Evolutionary conservation across 1,284 basidiomycete species (phyloP).

Genomic region (Trichosporon sp.): DNA sequence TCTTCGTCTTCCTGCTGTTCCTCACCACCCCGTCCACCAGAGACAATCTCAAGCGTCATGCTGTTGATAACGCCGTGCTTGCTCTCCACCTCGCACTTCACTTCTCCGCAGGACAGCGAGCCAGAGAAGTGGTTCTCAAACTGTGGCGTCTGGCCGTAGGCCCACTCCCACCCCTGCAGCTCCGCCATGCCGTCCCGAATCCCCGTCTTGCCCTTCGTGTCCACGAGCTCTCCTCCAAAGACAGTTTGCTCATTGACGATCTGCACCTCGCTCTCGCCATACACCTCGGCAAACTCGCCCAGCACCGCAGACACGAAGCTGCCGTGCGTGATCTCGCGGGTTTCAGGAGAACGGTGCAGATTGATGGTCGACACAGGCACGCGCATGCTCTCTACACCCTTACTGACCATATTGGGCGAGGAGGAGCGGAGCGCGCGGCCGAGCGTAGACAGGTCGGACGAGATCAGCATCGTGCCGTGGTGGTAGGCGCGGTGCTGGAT

Average conservation of each 20-base stretch:
- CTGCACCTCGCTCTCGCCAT: constrained; percentile 46
- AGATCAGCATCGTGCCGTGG: constrained; percentile 98
- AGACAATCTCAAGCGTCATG: constrained; percentile 40
- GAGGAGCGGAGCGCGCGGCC: constrained; percentile 69
- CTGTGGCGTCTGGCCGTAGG: constrained; percentile 90
- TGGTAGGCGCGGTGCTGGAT: constrained; percentile 90
- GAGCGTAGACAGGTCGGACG: constrained; percentile 70
- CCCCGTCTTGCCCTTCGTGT: constrained; percentile 60
- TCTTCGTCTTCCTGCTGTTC: constrained; percentile 37
- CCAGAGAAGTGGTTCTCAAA: constrained; percentile 63
- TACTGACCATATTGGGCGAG: constrained; percentile 76
- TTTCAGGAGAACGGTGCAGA: constrained; percentile 56
- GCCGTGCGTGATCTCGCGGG: constrained; percentile 63
- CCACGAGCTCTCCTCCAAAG: constrained; percentile 52
- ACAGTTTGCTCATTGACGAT: background rate
- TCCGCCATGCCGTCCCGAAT: constrained; percentile 71
- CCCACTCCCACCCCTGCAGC: constrained; percentile 86
- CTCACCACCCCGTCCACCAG: constrained; percentile 18
- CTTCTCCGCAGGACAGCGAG: constrained; percentile 40
- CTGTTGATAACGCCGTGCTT: constrained; percentile 59
- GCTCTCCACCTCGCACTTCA: constrained; percentile 52
- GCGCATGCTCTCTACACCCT: constrained; percentile 85
- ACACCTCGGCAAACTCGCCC: constrained; percentile 69
- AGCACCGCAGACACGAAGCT: constrained; percentile 73
- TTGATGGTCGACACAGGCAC: constrained; percentile 85